phyloP scores from a whole-genome alignment of 768 basidiomycete species.

The Tulasnella sp. region DNA sequence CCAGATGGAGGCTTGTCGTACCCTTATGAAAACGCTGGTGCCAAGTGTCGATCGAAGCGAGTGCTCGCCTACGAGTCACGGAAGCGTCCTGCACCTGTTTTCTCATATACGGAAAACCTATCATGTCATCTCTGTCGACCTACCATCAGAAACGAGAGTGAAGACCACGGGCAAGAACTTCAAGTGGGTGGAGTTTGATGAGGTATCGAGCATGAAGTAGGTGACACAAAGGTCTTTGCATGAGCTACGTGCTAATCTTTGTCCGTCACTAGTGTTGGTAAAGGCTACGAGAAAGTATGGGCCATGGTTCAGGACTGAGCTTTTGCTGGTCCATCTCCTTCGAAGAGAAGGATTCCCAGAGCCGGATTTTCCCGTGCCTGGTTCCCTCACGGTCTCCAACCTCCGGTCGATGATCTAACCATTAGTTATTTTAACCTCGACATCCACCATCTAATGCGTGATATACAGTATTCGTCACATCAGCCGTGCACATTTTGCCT shows the following conservation, averaged over 20 bases:
- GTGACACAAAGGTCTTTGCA: constrained; percentile 6
- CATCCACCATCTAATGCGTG: too few relatives aligned
- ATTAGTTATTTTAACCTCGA: too few relatives aligned
- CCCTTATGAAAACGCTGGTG: constrained; percentile 45
- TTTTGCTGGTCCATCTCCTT: too few relatives aligned
- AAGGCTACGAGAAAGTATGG: constrained; percentile 29
- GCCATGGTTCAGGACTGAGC: constrained; percentile 16
- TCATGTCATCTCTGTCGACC: constrained; percentile 22
- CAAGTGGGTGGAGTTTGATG: constrained; percentile 11
- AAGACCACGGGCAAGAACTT: not conserved
- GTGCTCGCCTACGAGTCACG: not conserved
- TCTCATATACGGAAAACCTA: constrained; percentile 84
- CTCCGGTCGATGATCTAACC: too few relatives aligned
- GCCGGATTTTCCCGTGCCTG: too few relatives aligned
- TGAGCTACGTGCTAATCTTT: constrained; percentile 19
- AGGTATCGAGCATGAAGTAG: constrained; percentile 14
- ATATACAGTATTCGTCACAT: too few relatives aligned
- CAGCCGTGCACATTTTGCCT: too few relatives aligned
- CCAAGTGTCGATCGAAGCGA: not conserved
- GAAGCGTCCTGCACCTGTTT: constrained; percentile 58
- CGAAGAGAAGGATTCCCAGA: too few relatives aligned
- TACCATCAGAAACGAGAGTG: constrained; percentile 3
- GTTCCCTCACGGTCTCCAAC: too few relatives aligned
- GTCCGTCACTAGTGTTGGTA: constrained; percentile 23
- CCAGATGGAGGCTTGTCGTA: constrained; percentile 29